Percentiles rank a stretch among this genome's conserved stretches.
Evolutionary conservation across 495 filamentous ascomycete genomes (phyloP).

Genomic region (Neurospora sp.): DNA sequence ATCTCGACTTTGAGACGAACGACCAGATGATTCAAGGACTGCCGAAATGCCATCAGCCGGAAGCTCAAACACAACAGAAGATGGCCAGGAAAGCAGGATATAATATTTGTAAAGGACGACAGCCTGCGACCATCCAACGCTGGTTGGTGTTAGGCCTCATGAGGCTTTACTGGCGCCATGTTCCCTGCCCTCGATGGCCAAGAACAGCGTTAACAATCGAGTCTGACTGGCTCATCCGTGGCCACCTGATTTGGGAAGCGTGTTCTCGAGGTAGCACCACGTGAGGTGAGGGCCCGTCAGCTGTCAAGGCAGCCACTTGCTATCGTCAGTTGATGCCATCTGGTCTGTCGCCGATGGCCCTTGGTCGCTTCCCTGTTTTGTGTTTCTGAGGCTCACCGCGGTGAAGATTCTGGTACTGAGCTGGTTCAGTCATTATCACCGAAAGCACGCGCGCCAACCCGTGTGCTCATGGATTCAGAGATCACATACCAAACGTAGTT

Average conservation of each 20-base stretch:
- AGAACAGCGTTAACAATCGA: neutral
- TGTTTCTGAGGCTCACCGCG: neutral
- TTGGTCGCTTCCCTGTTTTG: neutral
- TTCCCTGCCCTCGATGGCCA: neutral
- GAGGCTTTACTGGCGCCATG: neutral
- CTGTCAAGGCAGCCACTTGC: neutral
- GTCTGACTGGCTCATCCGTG: neutral
- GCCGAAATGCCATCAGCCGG: constrained; percentile 7
- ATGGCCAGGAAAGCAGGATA: constrained; percentile 3
- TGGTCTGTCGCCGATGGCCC: neutral
- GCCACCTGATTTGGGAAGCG: neutral
- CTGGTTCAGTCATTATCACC: neutral
- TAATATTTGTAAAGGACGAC: neutral
- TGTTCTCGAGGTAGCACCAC: neutral
- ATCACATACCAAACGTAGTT: neutral
- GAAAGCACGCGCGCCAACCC: neutral
- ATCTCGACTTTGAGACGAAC: constrained; percentile 13
- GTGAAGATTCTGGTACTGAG: neutral
- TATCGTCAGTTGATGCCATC: neutral
- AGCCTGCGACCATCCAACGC: neutral
- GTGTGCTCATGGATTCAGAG: neutral
- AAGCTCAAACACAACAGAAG: neutral
- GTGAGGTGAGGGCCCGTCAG: neutral
- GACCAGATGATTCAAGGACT: constrained; percentile 8
- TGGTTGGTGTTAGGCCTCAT: neutral